These are phyloP conservation scores for Ziziphus jujuba DNA, from an alignment of 306 rosid species.

Conservation along the genomic window DNA sequence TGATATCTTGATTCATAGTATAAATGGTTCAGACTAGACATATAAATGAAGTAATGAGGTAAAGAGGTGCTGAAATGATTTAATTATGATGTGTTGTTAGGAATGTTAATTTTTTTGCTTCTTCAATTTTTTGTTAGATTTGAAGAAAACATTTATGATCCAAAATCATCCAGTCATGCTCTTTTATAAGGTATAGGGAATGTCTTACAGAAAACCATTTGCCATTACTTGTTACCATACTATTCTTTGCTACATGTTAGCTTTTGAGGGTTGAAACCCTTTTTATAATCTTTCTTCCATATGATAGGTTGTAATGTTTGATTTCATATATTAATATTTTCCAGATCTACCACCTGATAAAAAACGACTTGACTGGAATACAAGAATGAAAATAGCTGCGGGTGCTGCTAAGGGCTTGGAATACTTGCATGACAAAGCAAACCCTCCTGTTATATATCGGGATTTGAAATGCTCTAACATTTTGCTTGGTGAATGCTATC, in stretches of 20 bases:
- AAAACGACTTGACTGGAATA: constrained; percentile 52
- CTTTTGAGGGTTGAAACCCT: not conserved
- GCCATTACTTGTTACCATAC: constrained; percentile 3
- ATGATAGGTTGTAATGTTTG: not conserved
- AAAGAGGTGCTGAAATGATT: not conserved
- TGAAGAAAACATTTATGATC: constrained; percentile 7
- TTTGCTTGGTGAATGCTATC: constrained; percentile 45
- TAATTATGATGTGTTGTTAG: not conserved
- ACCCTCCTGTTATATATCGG: constrained; percentile 59
- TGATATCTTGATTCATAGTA: not conserved
- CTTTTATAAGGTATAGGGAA: constrained; percentile 13
- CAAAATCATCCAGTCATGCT: constrained; percentile 10
- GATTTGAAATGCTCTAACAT: constrained; percentile 61
- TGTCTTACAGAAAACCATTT: constrained; percentile 4
- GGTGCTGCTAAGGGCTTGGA: constrained; percentile 66
- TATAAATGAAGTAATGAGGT: constrained; percentile 6
- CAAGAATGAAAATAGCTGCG: constrained; percentile 56
- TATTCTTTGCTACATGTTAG: not conserved
- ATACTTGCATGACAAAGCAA: constrained; percentile 56
- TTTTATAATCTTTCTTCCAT: not conserved
- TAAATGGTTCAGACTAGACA: not conserved
- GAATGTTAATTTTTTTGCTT: constrained; percentile 7
- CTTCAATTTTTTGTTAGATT: constrained; percentile 2
- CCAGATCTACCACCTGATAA: constrained; percentile 54
- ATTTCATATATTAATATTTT: constrained; percentile 17